Conservation (phyloP, 2,329 filamentous ascomycete genomes). For the Tricladium varicosporioides region DNA sequence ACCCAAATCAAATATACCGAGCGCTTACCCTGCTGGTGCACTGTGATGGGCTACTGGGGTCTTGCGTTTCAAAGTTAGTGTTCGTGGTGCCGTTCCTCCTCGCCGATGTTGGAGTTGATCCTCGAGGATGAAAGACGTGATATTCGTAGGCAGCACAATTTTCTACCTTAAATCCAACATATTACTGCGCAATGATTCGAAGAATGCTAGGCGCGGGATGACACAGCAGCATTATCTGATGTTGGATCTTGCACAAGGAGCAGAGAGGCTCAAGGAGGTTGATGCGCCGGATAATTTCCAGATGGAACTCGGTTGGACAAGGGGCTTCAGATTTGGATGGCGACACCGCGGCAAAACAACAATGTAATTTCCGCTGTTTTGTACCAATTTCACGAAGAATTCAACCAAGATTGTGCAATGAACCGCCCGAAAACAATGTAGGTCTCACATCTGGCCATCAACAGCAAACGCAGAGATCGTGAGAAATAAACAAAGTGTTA, state of each 20-base stretch:
- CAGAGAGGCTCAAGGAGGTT: not conserved
- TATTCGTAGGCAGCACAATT: no score
- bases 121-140: no score
- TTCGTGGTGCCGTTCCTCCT: no score
- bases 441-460: no score
- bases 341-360: not conserved
- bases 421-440: no score
- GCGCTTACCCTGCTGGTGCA: conserved; percentile 46
- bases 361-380: not conserved
- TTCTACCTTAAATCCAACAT: no score
- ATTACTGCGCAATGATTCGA: no score
- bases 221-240: not conserved
- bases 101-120: no score
- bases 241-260: not conserved
- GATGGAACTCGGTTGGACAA: not conserved
- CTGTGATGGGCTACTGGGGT: not conserved
- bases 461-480: not conserved
- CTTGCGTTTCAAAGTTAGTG: not conserved
- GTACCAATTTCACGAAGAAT: not conserved
- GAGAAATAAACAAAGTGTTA: not conserved
- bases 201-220: no score
- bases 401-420: not conserved
- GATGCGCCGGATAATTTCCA: not conserved
- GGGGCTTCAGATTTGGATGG: not conserved
- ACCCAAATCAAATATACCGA: conserved; percentile 42